A percentile compares a stretch with the other conserved stretches of the same genome.
Conservation (phyloP, 2,329 filamentous ascomycete species). For the Colletotrichum echinochloae region DNA sequence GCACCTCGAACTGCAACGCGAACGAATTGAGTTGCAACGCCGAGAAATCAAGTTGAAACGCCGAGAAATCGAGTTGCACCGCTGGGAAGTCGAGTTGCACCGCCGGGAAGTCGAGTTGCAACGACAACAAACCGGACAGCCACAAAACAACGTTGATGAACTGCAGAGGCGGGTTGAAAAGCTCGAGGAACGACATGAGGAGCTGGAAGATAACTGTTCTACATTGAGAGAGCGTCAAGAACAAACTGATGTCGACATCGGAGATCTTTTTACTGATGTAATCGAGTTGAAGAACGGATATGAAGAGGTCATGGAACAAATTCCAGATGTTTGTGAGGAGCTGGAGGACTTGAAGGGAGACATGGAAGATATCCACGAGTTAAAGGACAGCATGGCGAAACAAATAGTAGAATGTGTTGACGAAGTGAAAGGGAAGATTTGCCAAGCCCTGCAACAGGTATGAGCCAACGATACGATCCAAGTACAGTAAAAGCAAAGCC, state of each 20-base stretch:
- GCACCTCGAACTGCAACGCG: no score
- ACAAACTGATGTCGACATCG: background rate
- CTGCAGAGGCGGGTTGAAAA: background rate
- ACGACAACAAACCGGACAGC: background rate
- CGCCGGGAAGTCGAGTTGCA: background rate
- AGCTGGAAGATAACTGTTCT: background rate
- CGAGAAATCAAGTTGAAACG: background rate
- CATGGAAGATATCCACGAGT: background rate
- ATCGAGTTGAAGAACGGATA: background rate
- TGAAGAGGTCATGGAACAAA: background rate
- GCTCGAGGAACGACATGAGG: background rate
- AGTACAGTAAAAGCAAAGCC: no score
- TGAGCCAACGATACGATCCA: no score
- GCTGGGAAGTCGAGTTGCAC: background rate
- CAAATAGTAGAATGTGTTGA: background rate
- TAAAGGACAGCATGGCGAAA: background rate
- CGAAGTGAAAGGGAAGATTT: background rate
- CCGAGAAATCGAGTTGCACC: no score
- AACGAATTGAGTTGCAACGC: background rate
- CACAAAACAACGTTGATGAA: background rate
- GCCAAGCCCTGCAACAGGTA: background rate
- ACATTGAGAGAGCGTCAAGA: background rate
- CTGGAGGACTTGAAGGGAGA: background rate
- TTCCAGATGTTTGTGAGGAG: background rate
- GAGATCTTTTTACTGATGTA: background rate